Evolutionary conservation across 1,139 yeast species (phyloP).

Genomic region (Torulaspora pretoriensis): DNA sequence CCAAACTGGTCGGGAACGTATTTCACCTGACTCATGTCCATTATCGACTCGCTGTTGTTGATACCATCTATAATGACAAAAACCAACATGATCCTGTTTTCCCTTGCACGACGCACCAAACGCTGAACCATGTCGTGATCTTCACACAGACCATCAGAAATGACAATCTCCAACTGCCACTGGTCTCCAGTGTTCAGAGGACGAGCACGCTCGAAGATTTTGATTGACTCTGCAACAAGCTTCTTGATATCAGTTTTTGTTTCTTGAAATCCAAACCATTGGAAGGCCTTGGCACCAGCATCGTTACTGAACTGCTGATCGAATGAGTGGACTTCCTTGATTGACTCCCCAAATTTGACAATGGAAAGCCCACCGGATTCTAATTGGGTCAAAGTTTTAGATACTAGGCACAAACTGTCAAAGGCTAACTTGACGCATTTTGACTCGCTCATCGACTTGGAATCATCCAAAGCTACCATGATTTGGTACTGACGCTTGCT

Average conservation of each 20-base stretch:
- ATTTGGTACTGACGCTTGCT: conserved; percentile 96
- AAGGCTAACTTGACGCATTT: conserved; percentile 86
- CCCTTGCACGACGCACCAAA: conserved; percentile 86
- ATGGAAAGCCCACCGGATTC: conserved; percentile 93
- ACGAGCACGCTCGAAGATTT: conserved; percentile 64
- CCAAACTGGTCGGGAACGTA: conserved; percentile 72
- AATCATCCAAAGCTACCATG: conserved; percentile 96
- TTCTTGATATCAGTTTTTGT: conserved; percentile 77
- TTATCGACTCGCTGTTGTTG: conserved; percentile 74
- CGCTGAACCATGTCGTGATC: conserved; percentile 80
- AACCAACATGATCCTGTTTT: conserved; percentile 88
- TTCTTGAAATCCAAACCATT: conserved; percentile 89
- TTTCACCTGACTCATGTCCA: conserved; percentile 92
- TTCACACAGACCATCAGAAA: conserved; percentile 96
- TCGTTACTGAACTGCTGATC: conserved; percentile 79
- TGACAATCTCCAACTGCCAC: conserved; percentile 90
- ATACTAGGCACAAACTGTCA: conserved; percentile 89
- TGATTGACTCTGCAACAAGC: conserved; percentile 67
- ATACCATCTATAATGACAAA: conserved; percentile 93
- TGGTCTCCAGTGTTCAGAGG: conserved; percentile 55
- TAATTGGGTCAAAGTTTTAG: conserved; percentile 87
- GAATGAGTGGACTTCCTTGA: conserved; percentile 85
- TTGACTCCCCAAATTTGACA: conserved; percentile 83
- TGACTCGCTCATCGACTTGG: conserved; percentile 95
- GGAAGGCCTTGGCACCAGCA: conserved; percentile 78